Percentiles rank a stretch among this genome's conserved stretches.
Evolutionary conservation across 1,284 basidiomycete species (phyloP).

Genomic region (Apiotrichum domesticum): DNA sequence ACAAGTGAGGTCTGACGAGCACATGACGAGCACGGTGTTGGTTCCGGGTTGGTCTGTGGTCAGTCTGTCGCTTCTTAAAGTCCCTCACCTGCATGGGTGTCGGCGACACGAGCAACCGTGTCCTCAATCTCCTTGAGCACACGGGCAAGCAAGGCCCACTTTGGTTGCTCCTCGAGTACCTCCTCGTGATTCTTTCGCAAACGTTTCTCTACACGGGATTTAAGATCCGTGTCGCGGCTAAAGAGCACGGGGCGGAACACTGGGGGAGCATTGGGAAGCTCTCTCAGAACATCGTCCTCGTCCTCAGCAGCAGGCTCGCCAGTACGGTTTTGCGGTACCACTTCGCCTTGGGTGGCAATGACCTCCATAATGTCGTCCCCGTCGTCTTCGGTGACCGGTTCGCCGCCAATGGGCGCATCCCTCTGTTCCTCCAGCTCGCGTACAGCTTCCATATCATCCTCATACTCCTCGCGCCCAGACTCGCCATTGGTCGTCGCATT

Average conservation of each 20-base stretch:
- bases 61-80: not conserved
- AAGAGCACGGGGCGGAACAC: constrained; percentile 37
- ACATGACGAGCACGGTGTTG: constrained; percentile 81
- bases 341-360: constrained; percentile 39
- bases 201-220: constrained; percentile 51
- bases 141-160: constrained; percentile 82
- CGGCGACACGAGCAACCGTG: constrained; percentile 54
- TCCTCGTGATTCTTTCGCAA: constrained; percentile 74
- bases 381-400: constrained; percentile 21
- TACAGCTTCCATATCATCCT: constrained; percentile 41
- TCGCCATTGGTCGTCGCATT: constrained; percentile 22
- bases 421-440: constrained; percentile 25
- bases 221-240: constrained; percentile 29
- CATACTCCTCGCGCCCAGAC: constrained; percentile 21
- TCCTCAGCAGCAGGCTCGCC: constrained; percentile 44
- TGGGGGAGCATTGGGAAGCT: constrained; percentile 44
- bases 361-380: constrained; percentile 41
- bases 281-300: constrained; percentile 64
- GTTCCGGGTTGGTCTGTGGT: constrained; percentile 56
- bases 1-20: constrained; percentile 71
- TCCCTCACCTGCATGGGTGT: constrained; percentile 35
- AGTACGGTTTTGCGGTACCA: constrained; percentile 16
- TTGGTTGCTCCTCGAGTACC: constrained; percentile 87
- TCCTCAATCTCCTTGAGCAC: constrained; percentile 88
- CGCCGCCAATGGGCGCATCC: constrained; percentile 13